Percentiles rank a stretch among this genome's conserved stretches.
phyloP scores from a whole-genome alignment of 768 basidiomycete species.

The Collybia sp. region DNA sequence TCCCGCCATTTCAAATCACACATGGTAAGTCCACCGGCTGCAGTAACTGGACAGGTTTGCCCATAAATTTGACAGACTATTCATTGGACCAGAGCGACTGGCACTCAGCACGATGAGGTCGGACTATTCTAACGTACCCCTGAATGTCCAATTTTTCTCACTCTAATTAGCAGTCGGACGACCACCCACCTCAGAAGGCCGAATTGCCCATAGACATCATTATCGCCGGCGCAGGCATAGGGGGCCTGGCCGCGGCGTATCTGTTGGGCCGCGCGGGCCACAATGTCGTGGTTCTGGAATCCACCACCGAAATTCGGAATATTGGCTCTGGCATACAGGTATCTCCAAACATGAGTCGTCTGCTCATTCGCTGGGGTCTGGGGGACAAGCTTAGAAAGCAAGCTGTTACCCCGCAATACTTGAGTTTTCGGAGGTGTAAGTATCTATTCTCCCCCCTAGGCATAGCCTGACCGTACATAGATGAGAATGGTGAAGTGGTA shows the following conservation, averaged over 20 bases:
- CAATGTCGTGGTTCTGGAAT: conserved; percentile 42
- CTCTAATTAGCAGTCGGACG: too few relatives aligned
- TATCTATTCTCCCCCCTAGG: background rate
- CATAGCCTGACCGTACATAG: conserved; percentile 10
- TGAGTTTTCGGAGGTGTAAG: conserved; percentile 39
- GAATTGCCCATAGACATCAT: conserved; percentile 19
- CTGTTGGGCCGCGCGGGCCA: conserved; percentile 42
- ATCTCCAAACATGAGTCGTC: conserved; percentile 33
- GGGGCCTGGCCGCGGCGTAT: conserved; percentile 42
- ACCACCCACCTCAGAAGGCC: background rate
- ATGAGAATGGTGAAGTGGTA: conserved; percentile 22
- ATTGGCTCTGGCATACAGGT: conserved; percentile 52
- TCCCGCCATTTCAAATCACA: too few relatives aligned
- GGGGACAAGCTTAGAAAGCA: conserved; percentile 30
- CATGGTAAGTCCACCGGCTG: too few relatives aligned
- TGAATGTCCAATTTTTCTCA: too few relatives aligned
- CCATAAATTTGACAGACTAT: too few relatives aligned
- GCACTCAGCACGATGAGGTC: too few relatives aligned
- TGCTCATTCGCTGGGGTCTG: conserved; percentile 49
- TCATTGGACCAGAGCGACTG: too few relatives aligned
- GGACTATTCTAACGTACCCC: too few relatives aligned
- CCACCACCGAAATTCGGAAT: conserved; percentile 31
- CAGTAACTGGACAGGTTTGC: too few relatives aligned
- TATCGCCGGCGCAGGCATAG: conserved; percentile 48
- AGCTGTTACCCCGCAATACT: conserved; percentile 31